Base-by-base conservation (phyloP, 192 early-diverging fungal species). In the Podila clonocystis region DNA sequence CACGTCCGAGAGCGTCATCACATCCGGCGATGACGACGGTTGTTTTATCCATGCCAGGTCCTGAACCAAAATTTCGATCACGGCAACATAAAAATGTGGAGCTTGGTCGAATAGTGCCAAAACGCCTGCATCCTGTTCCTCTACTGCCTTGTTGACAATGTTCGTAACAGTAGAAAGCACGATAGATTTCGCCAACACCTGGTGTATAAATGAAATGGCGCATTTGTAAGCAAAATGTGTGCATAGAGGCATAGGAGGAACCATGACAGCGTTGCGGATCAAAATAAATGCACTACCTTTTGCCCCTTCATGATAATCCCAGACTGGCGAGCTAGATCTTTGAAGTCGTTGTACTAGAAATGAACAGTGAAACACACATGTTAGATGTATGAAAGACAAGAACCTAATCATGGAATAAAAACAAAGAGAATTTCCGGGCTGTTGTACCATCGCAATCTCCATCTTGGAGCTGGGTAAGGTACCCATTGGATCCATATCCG, bases 401-500 rank as follows among this genome's bases (percentile, higher is more conserved):
- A n/a, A n/a, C n/a, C n/a, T n/a, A n/a, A n/a, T n/a, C n/a, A n/a
- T n/a, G n/a, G n/a, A n/a, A n/a, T n/a, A n/a, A n/a, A n/a, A n/a
- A n/a, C n/a, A n/a, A n/a, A n/a, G n/a, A n/a, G n/a, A n/a, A n/a
- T n/a, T n/a, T 68, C 22, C 1, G 22, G 26, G 17, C 20, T 4
- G 70, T 67, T 52, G n/a, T 41, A 75, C 84, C 74, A 86, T 64
- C 22, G 69, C 12, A 20, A 73, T 65, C 31, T 87, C 85, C 9
- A 67, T 82, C 29, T 82, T 83, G 28, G 34, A 72, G 24, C 28
- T 70, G 11, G 70, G 74, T 31, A 59, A 48, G 15, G 28, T 49
- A 2, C 48, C 50, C 67, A 88, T 75, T 12, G 84, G 84, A 26
- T 88, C 87, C 34, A 73, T 66, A 26, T 76, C 74, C 33, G 75